Evolutionary conservation across 371 early-diverging fungal species (phyloP), one percentile per base, ranked within the genome.

Genomic region (Saksenaea vasiformis): DNA sequence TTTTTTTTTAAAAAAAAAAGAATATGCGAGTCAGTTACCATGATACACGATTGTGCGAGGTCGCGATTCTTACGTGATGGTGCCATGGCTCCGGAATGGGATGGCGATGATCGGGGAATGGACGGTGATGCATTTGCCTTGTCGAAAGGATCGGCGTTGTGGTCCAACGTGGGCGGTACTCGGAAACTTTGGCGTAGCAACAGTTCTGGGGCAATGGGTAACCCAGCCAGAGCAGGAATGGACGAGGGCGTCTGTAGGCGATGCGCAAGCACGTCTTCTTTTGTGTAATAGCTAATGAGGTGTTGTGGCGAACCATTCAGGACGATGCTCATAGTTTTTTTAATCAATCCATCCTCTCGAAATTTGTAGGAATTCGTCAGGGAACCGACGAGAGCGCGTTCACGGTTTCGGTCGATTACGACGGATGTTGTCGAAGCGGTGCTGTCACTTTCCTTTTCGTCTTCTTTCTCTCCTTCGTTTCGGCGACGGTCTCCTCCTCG

Each of bases 211-310:
- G 79, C 72, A 56, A 86, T 82, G 24, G 76, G 78, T 2, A 86
- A 67, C 11, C 67, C 35, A 5, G 80, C 79, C 9, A 86, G 62
- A 17, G 79, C 79, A 11, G 85, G 73, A 15, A 81, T 73, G 7
- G 77, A 71, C 1, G 83, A 78, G 8, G 88, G 88, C 1, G 83
- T 85, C 3, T 73, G 73, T 15, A 88, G 68, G 22, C 68, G 78
- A n/a, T 78, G 64, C 3, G 72, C 70, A 7, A 85, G 64, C 0
- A 91, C 88, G 65, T 93, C 91, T 15, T 90, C 87, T 67, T 88
- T 88, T 39, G 85, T 84, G 70, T 93, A 94, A 68, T 95, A 95
- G 65, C 91, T 92, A 39, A 95, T 91, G 62, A 95, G 73, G 60
- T 94, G 95, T 64, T 92, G 90, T 53, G 84, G 82, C 31, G 84